Evolutionary conservation across 805 yeast genomes (phyloP).

Genomic region (Dipodascus albidus): DNA sequence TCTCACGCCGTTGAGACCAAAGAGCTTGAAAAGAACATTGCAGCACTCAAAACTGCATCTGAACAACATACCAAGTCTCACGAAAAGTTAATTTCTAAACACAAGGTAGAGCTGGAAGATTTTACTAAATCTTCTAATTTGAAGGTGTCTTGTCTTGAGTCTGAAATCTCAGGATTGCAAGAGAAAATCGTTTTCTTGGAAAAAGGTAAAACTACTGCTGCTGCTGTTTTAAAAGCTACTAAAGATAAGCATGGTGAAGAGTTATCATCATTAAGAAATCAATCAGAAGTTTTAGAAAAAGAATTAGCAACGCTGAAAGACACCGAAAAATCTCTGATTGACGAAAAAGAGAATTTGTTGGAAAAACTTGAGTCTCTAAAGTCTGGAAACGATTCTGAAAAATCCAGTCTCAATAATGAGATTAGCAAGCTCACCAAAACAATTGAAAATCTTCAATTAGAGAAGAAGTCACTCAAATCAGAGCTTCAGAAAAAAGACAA

Average conservation of each 20-base stretch:
- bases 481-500: slow-evolving; percentile 2
- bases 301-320: not conserved
- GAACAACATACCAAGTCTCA: not conserved
- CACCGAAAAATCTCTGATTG: slow-evolving; percentile 3
- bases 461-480: not conserved
- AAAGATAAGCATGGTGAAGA: not conserved
- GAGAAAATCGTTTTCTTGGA: not conserved
- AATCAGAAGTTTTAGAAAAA: not conserved
- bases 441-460: not conserved
- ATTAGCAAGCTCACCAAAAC: slow-evolving; percentile 1
- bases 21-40: not conserved
- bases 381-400: slow-evolving; percentile 5
- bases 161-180: not conserved
- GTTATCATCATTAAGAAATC: not conserved
- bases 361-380: slow-evolving; percentile 9
- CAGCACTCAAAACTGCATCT: not conserved
- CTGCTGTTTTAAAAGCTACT: not conserved
- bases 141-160: not conserved
- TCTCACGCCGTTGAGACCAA: not conserved
- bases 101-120: slow-evolving; percentile 4
- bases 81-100: not conserved
- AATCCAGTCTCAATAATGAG: not conserved
- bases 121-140: slow-evolving; percentile 14
- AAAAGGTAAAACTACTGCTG: not conserved
- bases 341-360: slow-evolving; percentile 15